Conservation (phyloP, 805 yeast genomes). For the Teunomyces atbi region DNA sequence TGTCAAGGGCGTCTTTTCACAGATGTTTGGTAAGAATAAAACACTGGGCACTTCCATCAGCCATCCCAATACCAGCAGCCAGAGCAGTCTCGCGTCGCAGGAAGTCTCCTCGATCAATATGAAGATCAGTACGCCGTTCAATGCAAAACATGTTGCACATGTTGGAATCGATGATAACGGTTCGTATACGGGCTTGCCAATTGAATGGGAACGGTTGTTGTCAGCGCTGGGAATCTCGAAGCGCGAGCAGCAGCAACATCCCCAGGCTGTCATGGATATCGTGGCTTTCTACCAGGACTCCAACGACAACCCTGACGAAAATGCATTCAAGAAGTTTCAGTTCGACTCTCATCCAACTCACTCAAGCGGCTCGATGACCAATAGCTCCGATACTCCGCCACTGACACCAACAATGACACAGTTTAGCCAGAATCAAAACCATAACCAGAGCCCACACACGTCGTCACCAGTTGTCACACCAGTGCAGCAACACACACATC, state of each 20-base stretch:
- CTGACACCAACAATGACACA: conserved; percentile 14
- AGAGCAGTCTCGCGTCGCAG: conserved; percentile 11
- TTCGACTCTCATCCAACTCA: conserved; percentile 16
- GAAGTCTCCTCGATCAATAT: conserved; percentile 30
- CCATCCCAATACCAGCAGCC: conserved; percentile 4
- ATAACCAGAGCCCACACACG: background rate
- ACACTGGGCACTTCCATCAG: conserved; percentile 11
- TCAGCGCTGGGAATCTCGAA: conserved; percentile 84
- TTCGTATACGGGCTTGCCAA: conserved; percentile 87
- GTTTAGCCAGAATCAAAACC: conserved; percentile 4
- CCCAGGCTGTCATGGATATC: conserved; percentile 90
- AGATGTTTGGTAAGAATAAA: conserved; percentile 43
- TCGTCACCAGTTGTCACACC: background rate
- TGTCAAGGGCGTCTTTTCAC: conserved; percentile 59
- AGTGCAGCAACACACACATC: conserved; percentile 16
- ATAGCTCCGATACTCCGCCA: conserved; percentile 23
- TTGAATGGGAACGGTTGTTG: conserved; percentile 84
- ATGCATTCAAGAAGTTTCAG: conserved; percentile 44
- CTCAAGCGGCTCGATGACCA: conserved; percentile 23
- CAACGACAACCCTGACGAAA: conserved; percentile 42
- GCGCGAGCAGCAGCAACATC: conserved; percentile 86
- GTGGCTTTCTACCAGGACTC: conserved; percentile 78
- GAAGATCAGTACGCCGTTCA: conserved; percentile 88
- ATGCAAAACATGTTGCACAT: conserved; percentile 87
- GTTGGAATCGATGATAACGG: conserved; percentile 90